Conservation (phyloP, 2,329 filamentous ascomycete genomes). For the Amauroascus verrucosus region DNA sequence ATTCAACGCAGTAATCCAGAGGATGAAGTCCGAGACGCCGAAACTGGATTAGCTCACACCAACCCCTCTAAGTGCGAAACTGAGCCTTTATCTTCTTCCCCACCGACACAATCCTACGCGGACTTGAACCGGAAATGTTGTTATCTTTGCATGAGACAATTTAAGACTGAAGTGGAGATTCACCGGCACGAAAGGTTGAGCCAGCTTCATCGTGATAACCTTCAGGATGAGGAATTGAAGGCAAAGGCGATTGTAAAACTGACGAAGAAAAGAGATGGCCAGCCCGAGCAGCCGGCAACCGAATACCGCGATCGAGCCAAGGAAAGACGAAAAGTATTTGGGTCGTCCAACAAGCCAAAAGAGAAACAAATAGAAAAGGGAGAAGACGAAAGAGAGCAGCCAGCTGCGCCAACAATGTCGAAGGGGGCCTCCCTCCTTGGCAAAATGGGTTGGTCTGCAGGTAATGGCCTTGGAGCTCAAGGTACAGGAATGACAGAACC, state of each 20-base stretch:
- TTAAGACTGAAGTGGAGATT: slow-evolving; percentile 46
- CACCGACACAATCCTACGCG: slow-evolving; percentile 48
- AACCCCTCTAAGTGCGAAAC: slow-evolving; percentile 20
- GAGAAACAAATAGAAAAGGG: slow-evolving; percentile 28
- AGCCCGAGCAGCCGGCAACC: slow-evolving; percentile 17
- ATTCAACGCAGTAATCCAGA: slow-evolving; percentile 26
- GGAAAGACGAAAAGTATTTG: slow-evolving; percentile 38
- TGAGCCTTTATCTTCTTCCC: slow-evolving; percentile 19
- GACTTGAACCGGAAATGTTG: slow-evolving; percentile 50
- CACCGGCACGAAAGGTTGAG: slow-evolving; percentile 51
- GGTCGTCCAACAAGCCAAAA: slow-evolving; percentile 24
- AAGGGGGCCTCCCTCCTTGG: slow-evolving; percentile 43
- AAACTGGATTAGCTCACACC: slow-evolving; percentile 16
- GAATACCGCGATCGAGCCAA: slow-evolving; percentile 41
- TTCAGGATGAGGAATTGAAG: slow-evolving; percentile 42
- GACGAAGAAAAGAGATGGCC: slow-evolving; percentile 32
- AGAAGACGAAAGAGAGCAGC: slow-evolving; percentile 22
- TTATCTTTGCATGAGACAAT: slow-evolving; percentile 51
- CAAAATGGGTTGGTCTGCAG: slow-evolving; percentile 44
- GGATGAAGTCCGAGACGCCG: slow-evolving; percentile 20
- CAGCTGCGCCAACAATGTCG: slow-evolving; percentile 27
- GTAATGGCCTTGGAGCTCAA: slow-evolving; percentile 40
- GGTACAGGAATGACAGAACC: slow-evolving; percentile 40
- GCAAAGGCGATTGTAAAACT: slow-evolving; percentile 34
- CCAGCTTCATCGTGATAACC: slow-evolving; percentile 46